Evolutionary conservation across 2,329 filamentous ascomycete genomes (phyloP), one percentile per base, ranked within the genome.

Genomic region (Tolypocladium endophyticum): DNA sequence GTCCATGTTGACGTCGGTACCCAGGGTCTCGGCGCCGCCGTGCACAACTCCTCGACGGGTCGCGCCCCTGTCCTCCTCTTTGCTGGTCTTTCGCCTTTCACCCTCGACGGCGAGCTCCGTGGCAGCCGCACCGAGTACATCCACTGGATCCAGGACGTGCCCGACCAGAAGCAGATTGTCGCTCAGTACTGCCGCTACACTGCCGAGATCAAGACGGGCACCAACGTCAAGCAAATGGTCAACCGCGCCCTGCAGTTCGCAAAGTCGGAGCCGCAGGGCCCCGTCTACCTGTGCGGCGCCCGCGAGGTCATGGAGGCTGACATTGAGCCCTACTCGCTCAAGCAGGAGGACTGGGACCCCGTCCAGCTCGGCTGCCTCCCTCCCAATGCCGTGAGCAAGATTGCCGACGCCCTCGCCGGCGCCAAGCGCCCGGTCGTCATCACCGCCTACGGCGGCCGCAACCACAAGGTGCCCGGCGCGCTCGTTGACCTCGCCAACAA

Each of bases 191-290:
- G 92, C 71, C 83, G 91, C 12, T 96, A 94, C 68, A 77, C 87
- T 0, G 90, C 81, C 4, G 92, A 96, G 76, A 86, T 96, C 72
- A 92, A 92, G 76, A 87, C 88, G 2, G 90, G 90, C 20, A 83
- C 83, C 69, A 96, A 95, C 68, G 84, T 95, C 61, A 95, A 95
- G 78, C 90, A 96, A 76, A 87, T 95, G 75, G 89, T 96, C 61
- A 91, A 91, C 69, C 86, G 91, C 1, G 91, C 91, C 0, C 72
- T 96, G 59, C 89, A 90, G 65, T 95, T 94, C 68, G 90, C 91
- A 0, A 88, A 77, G 55, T 90, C 86, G 35, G 87, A 87, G 58
- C 91, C 91, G 0, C 81, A 87, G 63, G 91, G 91, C 0, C 91
- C 91, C 0, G 89, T 92, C 0, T 95, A 96, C 66, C 76, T 96